phyloP scores from a whole-genome alignment of 257 asterid species.

The Jaltomata sinuosa region DNA sequence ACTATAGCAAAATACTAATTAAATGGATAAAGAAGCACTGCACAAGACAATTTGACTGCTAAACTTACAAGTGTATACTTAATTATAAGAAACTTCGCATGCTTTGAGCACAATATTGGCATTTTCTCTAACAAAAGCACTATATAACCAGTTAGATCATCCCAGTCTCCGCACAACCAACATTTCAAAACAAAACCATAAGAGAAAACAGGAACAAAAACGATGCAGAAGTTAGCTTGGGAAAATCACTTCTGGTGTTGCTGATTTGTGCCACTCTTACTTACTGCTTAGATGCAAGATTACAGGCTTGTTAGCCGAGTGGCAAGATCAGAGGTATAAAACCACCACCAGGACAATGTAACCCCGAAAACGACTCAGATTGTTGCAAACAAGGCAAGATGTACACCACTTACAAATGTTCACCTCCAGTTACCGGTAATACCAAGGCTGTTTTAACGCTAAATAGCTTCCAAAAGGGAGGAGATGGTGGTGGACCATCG shows the following conservation, averaged over 20 bases:
- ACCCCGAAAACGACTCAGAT: constrained; percentile 25
- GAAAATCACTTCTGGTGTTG: not conserved
- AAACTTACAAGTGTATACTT: not conserved
- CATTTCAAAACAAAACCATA: not conserved
- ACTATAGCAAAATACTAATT: not conserved
- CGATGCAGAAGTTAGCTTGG: not conserved
- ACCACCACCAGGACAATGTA: constrained; percentile 39
- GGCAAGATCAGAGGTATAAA: constrained; percentile 25
- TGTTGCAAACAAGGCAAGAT: constrained; percentile 23
- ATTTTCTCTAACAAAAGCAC: not conserved
- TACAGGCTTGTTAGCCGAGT: constrained; percentile 23
- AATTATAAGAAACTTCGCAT: not conserved
- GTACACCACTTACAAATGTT: constrained; percentile 31
- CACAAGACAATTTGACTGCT: not conserved
- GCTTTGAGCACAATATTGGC: not conserved
- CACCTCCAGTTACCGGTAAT: constrained; percentile 11
- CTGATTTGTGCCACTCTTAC: constrained; percentile 5
- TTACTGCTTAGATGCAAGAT: not conserved
- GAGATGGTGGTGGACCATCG: constrained; percentile 37
- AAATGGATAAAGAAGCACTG: not conserved
- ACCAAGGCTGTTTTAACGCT: constrained; percentile 31
- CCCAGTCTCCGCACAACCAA: not conserved
- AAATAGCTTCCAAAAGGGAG: constrained; percentile 35
- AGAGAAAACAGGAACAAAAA: not conserved
- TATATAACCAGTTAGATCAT: not conserved